These are phyloP conservation scores for Magnusiomyces tetraspermus DNA, from an alignment of 1,139 yeast genomes.

Conservation along the genomic window DNA sequence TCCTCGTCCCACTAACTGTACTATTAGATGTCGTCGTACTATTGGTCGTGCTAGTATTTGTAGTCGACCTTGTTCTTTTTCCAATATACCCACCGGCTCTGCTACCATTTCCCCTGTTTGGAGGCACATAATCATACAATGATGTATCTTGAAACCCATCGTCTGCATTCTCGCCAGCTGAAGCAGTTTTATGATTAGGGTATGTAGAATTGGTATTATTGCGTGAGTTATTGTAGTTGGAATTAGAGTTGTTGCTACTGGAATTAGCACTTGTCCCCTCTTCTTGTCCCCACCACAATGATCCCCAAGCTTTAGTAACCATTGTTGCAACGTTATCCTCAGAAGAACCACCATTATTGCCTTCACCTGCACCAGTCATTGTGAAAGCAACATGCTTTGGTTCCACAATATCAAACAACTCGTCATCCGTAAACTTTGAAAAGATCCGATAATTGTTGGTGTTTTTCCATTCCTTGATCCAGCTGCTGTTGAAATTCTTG, in stretches of 20 bases:
- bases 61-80: neutral
- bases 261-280: neutral
- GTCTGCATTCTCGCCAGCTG: neutral
- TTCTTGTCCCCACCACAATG: conserved; percentile 10
- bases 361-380: neutral
- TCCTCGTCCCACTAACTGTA: no score
- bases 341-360: neutral
- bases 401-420: conserved; percentile 75
- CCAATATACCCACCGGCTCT: neutral
- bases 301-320: conserved; percentile 8
- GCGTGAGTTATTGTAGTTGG: neutral
- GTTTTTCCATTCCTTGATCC: conserved; percentile 54
- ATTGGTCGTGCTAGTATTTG: neutral
- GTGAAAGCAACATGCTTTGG: conserved; percentile 52
- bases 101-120: neutral
- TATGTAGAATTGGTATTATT: neutral
- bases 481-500: conserved; percentile 43
- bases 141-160: neutral
- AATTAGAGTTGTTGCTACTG: no score
- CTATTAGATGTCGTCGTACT: neutral
- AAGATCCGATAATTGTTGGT: conserved; percentile 66
- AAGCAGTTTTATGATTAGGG: neutral
- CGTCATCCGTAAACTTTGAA: conserved; percentile 70
- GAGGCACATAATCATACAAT: neutral
- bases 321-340: neutral